A percentile compares a stretch with the other conserved stretches of the same genome.
phyloP scores from a whole-genome alignment of 495 filamentous ascomycete species.

The Tuber melanosporum region DNA sequence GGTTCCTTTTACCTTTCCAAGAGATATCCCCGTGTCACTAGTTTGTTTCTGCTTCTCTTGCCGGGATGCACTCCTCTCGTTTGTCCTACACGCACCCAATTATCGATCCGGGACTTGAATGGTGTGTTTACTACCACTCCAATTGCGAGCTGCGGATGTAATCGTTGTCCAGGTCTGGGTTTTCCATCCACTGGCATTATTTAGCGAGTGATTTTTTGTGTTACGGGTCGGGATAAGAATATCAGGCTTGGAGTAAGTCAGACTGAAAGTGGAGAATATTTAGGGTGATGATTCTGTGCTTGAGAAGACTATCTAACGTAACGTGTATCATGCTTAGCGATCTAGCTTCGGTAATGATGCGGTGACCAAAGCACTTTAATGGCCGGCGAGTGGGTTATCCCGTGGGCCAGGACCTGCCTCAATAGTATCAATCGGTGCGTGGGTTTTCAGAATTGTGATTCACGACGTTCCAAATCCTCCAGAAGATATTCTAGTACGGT shows the following conservation, averaged over 20 bases:
- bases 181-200: not conserved
- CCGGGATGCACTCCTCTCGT: not conserved
- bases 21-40: not conserved
- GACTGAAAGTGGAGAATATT: not conserved
- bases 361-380: not conserved
- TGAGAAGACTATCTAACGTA: not conserved
- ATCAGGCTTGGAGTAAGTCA: not conserved
- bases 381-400: not conserved
- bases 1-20: not conserved
- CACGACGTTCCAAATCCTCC: not conserved
- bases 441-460: not conserved
- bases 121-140: not conserved
- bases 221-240: not conserved
- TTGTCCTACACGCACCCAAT: not conserved
- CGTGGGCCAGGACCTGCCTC: not conserved
- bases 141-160: not conserved
- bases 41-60: not conserved
- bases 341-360: not conserved
- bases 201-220: not conserved
- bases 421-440: not conserved
- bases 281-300: not conserved
- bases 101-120: not conserved
- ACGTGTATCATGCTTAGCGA: not conserved
- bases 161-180: not conserved
- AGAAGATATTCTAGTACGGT: not conserved